phyloP scores from a whole-genome alignment of 257 asterid species.

The Scutellaria barbata region DNA sequence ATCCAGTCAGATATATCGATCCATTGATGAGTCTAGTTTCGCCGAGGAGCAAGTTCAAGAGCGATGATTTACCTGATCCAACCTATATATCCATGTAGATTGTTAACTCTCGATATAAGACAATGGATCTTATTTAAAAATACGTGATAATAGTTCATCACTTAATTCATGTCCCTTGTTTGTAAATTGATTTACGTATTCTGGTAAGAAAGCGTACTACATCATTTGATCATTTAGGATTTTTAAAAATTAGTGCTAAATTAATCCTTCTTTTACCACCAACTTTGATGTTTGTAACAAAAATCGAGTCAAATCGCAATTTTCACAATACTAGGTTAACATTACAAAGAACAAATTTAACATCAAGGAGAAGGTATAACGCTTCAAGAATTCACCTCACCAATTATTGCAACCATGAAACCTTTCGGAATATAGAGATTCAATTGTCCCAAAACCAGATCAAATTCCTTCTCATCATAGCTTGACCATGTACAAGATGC shows the following conservation, averaged over 20 bases:
- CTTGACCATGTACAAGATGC: slow-evolving; percentile 91
- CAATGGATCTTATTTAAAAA: slow-evolving; percentile 7
- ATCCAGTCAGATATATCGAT: slow-evolving; percentile 55
- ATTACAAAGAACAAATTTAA: slow-evolving; percentile 1
- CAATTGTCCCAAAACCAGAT: slow-evolving; percentile 63
- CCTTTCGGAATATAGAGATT: slow-evolving; percentile 71
- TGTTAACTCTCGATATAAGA: neutral
- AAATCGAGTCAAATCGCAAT: neutral
- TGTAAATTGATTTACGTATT: neutral
- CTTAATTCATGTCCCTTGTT: neutral
- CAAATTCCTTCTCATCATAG: slow-evolving; percentile 59
- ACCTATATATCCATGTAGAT: slow-evolving; percentile 54
- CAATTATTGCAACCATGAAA: slow-evolving; percentile 74
- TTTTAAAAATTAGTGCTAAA: neutral
- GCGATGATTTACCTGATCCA: slow-evolving; percentile 96
- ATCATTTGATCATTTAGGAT: neutral
- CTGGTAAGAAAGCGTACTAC: neutral
- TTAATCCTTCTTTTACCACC: neutral
- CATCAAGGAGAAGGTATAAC: slow-evolving; percentile 1
- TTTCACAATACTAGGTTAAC: slow-evolving; percentile 2
- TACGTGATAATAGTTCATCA: neutral
- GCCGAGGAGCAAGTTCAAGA: slow-evolving; percentile 71
- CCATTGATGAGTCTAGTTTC: slow-evolving; percentile 79
- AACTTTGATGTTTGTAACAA: neutral
- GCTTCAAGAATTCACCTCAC: slow-evolving; percentile 65